Evolutionary conservation across 2,329 filamentous ascomycete species (phyloP).

Genomic region (Claviceps purpurea): DNA sequence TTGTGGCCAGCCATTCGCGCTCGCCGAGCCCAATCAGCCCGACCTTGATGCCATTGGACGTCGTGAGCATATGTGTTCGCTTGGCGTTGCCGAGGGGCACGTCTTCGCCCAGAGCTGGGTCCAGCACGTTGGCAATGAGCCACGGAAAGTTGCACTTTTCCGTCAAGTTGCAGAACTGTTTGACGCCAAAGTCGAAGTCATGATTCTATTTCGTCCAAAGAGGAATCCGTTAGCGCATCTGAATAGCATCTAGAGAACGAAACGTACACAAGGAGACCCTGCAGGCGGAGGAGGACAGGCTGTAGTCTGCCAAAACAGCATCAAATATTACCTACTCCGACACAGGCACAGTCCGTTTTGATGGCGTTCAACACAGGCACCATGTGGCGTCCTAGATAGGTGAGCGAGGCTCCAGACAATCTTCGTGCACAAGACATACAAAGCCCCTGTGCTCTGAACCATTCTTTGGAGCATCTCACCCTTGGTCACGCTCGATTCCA

Average conservation of each 20-base stretch:
- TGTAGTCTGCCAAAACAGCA: not conserved
- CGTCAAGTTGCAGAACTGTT: constrained; percentile 61
- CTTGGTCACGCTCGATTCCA: constrained; percentile 83
- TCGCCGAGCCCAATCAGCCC: constrained; percentile 79
- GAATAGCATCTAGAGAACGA: not conserved
- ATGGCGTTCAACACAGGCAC: constrained; percentile 69
- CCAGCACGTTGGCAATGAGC: constrained; percentile 78
- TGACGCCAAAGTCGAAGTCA: constrained; percentile 82
- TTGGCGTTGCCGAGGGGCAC: constrained; percentile 64
- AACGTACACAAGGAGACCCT: not conserved
- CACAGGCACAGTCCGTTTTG: constrained; percentile 66
- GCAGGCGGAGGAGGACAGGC: not conserved
- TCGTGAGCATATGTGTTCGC: constrained; percentile 62
- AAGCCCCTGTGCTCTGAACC: no score
- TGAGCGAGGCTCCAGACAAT: not conserved
- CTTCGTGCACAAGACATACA: no score
- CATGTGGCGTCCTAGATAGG: constrained; percentile 58
- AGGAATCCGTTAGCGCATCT: no score
- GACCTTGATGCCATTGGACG: constrained; percentile 74
- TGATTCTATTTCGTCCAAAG: constrained; percentile 50
- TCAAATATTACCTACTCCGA: constrained; percentile 48
- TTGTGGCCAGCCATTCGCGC: constrained; percentile 78
- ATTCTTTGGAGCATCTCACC: constrained; percentile 28
- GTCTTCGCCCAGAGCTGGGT: constrained; percentile 64
- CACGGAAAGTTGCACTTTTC: constrained; percentile 73